Evolutionary conservation across 2,329 filamentous ascomycete genomes (phyloP), one percentile per base, ranked within the genome.

Genomic region (Aspergillus costaricaensis): DNA sequence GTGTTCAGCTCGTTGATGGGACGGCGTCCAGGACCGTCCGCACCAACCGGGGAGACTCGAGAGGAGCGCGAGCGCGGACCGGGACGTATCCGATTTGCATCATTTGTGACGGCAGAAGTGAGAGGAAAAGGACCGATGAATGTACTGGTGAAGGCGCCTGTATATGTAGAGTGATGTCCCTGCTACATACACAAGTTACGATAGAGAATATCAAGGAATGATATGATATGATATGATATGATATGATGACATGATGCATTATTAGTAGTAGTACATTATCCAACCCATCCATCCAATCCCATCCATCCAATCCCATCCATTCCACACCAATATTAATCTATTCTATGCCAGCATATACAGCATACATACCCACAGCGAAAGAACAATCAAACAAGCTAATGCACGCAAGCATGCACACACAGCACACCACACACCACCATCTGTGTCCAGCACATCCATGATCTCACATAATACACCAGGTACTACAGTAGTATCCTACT

Each of bases 61-160:
- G 60, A 60, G 15, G 59, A 61, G 6, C 50, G 57, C 10, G 47
- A 58, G 19, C 44, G 67, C 56, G 54, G 61, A 61, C 68, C 77
- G 5, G 58, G 57, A 4, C 88, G 85, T 66, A 86, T 94, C 58
- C 86, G 91, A 44, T 90, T 93, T 73, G 88, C 91, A 1, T 89
- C 88, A 5, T 94, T 93, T 73, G 76, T 92, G 59, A 85, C 84
- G 17, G 83, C 92, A 32, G 90, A 93, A 76, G 90, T 94, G 7
- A 81, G 89, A 64, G 89, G 90, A 21, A 85, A 90, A 55, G 74
- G 75, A 2, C 66, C 73, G 9, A 70, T 72, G 61, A 91, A 91
- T 76, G 88, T 92, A 51, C 78, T 94, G 68, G 80, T 86, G 62
- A 92, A 92, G 78, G 88, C 91, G 19, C 90, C 90, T 14, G 88